Evolutionary conservation across 768 basidiomycete genomes (phyloP).

Genomic region (Russula dissimulans): DNA sequence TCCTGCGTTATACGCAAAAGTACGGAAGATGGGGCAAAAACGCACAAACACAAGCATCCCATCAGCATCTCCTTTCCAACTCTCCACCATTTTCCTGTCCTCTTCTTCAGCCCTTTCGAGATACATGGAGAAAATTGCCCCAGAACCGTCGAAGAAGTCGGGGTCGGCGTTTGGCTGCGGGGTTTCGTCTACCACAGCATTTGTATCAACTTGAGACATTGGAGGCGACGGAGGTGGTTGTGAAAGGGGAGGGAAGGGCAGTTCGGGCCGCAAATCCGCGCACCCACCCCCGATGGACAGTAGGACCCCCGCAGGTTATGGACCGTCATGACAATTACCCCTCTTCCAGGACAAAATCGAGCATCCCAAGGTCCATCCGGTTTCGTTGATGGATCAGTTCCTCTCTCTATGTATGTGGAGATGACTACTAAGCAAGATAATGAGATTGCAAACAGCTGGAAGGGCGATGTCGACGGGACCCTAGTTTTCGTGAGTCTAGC

Average conservation of each 20-base stretch:
- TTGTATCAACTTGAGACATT: too few relatives aligned
- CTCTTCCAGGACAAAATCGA: neutral
- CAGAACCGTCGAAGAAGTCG: neutral
- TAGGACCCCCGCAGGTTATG: too few relatives aligned
- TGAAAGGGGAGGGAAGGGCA: too few relatives aligned
- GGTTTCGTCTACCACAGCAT: too few relatives aligned
- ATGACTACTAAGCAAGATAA: neutral
- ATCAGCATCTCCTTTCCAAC: constrained; percentile 2
- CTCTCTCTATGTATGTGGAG: neutral
- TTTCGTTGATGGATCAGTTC: neutral
- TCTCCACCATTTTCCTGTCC: neutral
- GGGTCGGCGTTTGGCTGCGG: too few relatives aligned
- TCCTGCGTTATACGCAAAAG: neutral
- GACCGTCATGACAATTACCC: too few relatives aligned
- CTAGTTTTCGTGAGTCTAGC: neutral
- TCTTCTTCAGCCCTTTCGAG: neutral
- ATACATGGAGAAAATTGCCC: constrained; percentile 1
- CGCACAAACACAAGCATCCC: constrained; percentile 4
- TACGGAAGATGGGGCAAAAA: neutral
- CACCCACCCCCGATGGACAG: too few relatives aligned
- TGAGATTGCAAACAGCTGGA: neutral
- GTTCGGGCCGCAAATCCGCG: too few relatives aligned
- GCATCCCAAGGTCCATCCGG: neutral
- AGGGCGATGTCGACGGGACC: neutral
- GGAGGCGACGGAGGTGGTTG: too few relatives aligned